Percentiles rank a stretch among this genome's conserved stretches.
Evolutionary conservation across 106 monocot species (phyloP).

Genomic region (Acanthochlamys bracteata): DNA sequence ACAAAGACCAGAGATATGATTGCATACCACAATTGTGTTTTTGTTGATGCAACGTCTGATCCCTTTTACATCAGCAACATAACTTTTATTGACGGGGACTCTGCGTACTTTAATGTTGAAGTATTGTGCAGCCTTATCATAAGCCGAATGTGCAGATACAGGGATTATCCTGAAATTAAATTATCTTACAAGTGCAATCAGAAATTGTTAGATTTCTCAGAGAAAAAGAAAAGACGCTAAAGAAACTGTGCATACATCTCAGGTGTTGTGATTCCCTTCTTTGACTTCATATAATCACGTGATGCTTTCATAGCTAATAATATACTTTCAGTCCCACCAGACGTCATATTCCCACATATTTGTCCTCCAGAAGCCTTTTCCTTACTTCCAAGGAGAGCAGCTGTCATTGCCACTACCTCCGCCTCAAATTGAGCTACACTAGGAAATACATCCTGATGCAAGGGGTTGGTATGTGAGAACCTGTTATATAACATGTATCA

Average conservation of each 20-base stretch:
- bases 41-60: constrained; percentile 60
- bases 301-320: constrained; percentile 91
- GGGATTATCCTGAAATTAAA: constrained; percentile 64
- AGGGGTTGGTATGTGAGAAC: constrained; percentile 98
- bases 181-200: neutral
- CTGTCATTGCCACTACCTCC: constrained; percentile 98
- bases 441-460: constrained; percentile 86
- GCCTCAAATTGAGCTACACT: constrained; percentile 77
- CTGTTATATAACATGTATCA: constrained; percentile 32
- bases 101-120: constrained; percentile 85
- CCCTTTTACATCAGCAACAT: constrained; percentile 76
- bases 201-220: neutral
- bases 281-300: constrained; percentile 88
- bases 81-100: constrained; percentile 78
- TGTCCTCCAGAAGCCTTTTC: constrained; percentile 82
- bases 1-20: neutral
- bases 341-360: constrained; percentile 99
- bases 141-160: constrained; percentile 97
- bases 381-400: constrained; percentile 78
- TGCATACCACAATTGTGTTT: constrained; percentile 86
- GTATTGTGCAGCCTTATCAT: constrained; percentile 98
- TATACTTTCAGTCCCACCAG: constrained; percentile 99
- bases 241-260: constrained; percentile 60
- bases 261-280: constrained; percentile 78
- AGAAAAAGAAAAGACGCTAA: too few species aligned